A percentile compares a stretch with the other conserved stretches of the same genome.
Conservation (phyloP, 148 eudicot genomes). For the Drosera capensis region DNA sequence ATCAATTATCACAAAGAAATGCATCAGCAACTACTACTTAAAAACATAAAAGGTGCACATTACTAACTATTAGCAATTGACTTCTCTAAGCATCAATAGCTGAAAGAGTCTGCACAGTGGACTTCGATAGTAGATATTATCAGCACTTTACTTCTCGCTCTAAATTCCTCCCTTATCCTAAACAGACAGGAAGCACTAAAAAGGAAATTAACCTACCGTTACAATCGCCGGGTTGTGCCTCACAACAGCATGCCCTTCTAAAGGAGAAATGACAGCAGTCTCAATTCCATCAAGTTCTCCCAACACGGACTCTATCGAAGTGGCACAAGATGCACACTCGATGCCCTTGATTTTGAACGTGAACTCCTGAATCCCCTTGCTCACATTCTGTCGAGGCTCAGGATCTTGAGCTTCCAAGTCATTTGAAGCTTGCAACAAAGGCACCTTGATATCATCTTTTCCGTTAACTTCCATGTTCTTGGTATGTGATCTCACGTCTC, state of each 20-base stretch:
- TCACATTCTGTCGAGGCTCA: constrained; percentile 14
- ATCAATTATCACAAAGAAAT: neutral
- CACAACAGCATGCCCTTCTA: constrained; percentile 68
- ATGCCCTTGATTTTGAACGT: constrained; percentile 49
- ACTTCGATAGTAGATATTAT: no score
- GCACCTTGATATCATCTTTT: constrained; percentile 33
- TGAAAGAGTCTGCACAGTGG: no score
- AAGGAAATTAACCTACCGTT: constrained; percentile 26
- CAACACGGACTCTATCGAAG: constrained; percentile 55
- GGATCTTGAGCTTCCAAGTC: constrained; percentile 21
- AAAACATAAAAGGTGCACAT: neutral
- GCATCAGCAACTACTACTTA: neutral
- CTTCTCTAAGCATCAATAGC: no score
- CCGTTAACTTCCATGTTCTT: constrained; percentile 53
- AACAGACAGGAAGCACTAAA: neutral
- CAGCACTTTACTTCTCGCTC: no score
- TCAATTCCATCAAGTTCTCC: constrained; percentile 46
- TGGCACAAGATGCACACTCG: constrained; percentile 56
- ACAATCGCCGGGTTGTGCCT: constrained; percentile 43
- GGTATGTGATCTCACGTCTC: no score
- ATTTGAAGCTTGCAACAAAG: constrained; percentile 36
- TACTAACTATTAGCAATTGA: no score
- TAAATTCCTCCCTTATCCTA: no score
- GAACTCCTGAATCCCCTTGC: constrained; percentile 21
- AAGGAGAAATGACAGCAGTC: constrained; percentile 40